phyloP scores from a whole-genome alignment of 192 early-diverging fungal genomes.

The Gonapodya sp. region DNA sequence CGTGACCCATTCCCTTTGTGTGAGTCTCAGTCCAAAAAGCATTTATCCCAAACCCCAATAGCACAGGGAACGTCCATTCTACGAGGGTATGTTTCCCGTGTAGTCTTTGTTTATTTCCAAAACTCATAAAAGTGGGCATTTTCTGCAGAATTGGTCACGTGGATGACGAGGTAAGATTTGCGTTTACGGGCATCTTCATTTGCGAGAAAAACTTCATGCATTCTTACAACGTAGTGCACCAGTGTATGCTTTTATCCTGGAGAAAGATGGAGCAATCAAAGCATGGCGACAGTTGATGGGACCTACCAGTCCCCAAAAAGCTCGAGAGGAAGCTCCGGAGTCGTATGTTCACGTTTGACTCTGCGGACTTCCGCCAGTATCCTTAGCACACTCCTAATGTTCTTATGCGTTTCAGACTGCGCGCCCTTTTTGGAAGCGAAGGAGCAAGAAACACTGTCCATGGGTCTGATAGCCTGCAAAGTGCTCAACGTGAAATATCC shows the following conservation, averaged over 20 bases:
- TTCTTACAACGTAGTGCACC: slow-evolving; percentile 22
- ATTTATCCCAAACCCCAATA: no score
- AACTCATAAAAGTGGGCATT: background rate
- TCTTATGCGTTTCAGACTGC: slow-evolving; percentile 22
- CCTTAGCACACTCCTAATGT: slow-evolving; percentile 8
- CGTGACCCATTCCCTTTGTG: no score
- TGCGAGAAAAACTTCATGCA: background rate
- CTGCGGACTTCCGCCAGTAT: slow-evolving; percentile 9
- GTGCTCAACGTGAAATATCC: slow-evolving; percentile 39
- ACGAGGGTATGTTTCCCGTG: background rate
- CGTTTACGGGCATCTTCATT: background rate
- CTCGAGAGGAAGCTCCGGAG: slow-evolving; percentile 36
- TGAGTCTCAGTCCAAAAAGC: no score
- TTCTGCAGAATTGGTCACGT: background rate
- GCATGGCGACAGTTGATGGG: slow-evolving; percentile 46
- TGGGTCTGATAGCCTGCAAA: slow-evolving; percentile 40
- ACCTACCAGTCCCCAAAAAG: slow-evolving; percentile 48
- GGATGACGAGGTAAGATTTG: background rate
- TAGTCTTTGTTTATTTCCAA: background rate
- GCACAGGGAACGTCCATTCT: background rate
- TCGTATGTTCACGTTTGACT: slow-evolving; percentile 18
- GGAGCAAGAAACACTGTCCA: slow-evolving; percentile 45
- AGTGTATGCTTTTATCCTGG: slow-evolving; percentile 46
- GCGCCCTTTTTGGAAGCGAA: slow-evolving; percentile 44
- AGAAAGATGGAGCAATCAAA: slow-evolving; percentile 36